These are phyloP conservation scores for Auxenochlorella protothecoides DNA, from an alignment of 139 green algal genomes.

Conservation along the genomic window DNA sequence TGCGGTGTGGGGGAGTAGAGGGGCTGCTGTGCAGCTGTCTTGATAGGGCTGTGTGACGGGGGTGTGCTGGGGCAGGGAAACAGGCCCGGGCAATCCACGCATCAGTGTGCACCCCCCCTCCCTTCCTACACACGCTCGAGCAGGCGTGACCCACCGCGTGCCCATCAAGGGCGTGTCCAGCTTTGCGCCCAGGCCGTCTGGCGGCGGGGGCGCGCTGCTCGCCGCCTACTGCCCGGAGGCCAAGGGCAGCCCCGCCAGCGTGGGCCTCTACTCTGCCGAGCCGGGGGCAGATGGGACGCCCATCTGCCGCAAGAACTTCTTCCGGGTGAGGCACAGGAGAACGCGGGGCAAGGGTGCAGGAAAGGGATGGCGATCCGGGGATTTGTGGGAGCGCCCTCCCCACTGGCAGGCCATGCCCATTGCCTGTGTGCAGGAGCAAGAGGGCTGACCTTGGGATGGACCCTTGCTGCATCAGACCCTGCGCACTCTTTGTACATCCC, in stretches of 20 bases:
- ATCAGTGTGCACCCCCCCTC: background rate
- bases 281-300: constrained; percentile 1
- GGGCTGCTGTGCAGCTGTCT: too few species aligned
- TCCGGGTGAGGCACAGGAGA: constrained; percentile 19
- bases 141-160: constrained; percentile 48
- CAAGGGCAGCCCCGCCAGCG: constrained; percentile 56
- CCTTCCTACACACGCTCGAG: constrained; percentile 16
- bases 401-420: too few species aligned
- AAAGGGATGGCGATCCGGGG: too few species aligned
- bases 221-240: constrained; percentile 57
- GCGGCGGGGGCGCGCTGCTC: constrained; percentile 10
- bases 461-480: too few species aligned
- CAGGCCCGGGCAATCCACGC: too few species aligned
- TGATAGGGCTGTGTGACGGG: too few species aligned
- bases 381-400: too few species aligned
- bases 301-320: constrained; percentile 51
- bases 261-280: background rate
- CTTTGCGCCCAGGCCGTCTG: constrained; percentile 39
- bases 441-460: too few species aligned
- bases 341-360: background rate
- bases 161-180: constrained; percentile 51
- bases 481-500: too few species aligned
- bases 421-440: too few species aligned
- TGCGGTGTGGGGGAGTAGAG: too few species aligned
- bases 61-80: constrained; percentile 22